Evolutionary conservation across 176 grass and related monocot species (phyloP).

Genomic region (Oryza meyeriana): DNA sequence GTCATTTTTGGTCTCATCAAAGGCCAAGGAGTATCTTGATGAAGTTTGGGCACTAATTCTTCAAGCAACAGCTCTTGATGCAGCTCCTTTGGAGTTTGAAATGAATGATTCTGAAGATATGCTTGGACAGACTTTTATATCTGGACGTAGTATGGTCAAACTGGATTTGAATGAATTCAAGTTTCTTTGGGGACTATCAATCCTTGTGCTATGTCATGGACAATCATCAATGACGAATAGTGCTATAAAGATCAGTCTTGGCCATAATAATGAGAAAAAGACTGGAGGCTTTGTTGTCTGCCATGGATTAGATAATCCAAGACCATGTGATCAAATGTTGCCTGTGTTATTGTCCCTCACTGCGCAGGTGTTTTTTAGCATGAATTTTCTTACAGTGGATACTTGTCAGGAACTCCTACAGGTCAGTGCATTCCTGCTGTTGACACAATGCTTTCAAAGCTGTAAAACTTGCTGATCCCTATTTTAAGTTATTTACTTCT

Average conservation of each 20-base stretch:
- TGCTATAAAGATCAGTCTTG: slow-evolving; percentile 44
- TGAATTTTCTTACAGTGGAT: slow-evolving; percentile 58
- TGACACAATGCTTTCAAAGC: not conserved
- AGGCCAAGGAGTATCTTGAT: slow-evolving; percentile 82
- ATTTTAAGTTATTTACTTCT: slow-evolving; percentile 8
- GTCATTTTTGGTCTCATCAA: slow-evolving; percentile 74
- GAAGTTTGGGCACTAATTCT: slow-evolving; percentile 86
- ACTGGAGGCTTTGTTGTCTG: slow-evolving; percentile 37
- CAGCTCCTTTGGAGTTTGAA: slow-evolving; percentile 54
- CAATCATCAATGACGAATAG: slow-evolving; percentile 29
- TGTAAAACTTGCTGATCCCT: slow-evolving; percentile 16
- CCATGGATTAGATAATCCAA: slow-evolving; percentile 45
- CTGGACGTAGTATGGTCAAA: slow-evolving; percentile 79
- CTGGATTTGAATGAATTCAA: slow-evolving; percentile 68
- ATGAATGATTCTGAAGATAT: slow-evolving; percentile 37
- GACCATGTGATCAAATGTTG: slow-evolving; percentile 56
- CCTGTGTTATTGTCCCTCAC: slow-evolving; percentile 62
- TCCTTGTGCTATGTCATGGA: slow-evolving; percentile 70
- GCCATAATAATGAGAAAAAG: slow-evolving; percentile 27
- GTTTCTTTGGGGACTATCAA: slow-evolving; percentile 78
- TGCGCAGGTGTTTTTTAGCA: slow-evolving; percentile 71
- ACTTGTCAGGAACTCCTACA: slow-evolving; percentile 77
- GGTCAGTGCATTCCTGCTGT: slow-evolving; percentile 46
- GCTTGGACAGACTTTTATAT: slow-evolving; percentile 58
- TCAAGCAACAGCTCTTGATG: slow-evolving; percentile 77